Base-by-base conservation (phyloP, 2,329 filamentous ascomycete genomes). In the Lachnellula suecica region DNA sequence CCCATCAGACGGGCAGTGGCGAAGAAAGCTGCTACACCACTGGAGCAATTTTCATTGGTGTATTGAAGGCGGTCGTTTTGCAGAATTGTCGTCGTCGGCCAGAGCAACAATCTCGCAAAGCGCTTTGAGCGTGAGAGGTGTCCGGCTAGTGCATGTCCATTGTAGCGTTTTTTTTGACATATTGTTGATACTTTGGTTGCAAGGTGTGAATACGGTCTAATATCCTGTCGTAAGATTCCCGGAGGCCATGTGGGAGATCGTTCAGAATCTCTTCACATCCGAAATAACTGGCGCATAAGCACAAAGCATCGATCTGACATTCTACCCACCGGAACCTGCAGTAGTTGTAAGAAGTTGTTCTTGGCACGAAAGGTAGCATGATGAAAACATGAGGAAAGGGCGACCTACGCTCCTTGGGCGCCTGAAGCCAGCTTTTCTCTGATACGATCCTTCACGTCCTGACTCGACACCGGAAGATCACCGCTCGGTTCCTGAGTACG, bases 251-350 rank as follows among this genome's bases (percentile, higher is more conserved):
- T 31, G 27, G 27, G 7, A 31, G 27, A 13, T 31, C 13, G 27
- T 31, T 13, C 27, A 31, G 27, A 31, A 31, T 31, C 27, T 31
- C 27, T 31, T 31, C 27, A 31, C 27, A 31, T 13, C 13, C 27
- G 27, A 13, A 8, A 7, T 31, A 7, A 31, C 13, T 31, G 7
- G 27, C 27, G 27, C 27, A 31, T 13, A 8, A 13, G 27, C 27
- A 31, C 13, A 31, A 13, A 31, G 27, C 27, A 31, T 54, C 52
- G n/a, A 54, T 31, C 42, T 54, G 52, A 22, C 52, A 54, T 17
- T 22, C 20, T 17, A 53, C 47, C 47, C 47, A 49, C 23, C 40
- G 38, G 24, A 49, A 43, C 38, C 42, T 44, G 24, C n/a, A n/a
- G n/a, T n/a, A n/a, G n/a, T n/a, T n/a, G n/a, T n/a, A 31, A 31